A percentile compares a stretch with the other conserved stretches of the same genome.
Evolutionary conservation across 345 rosid species (phyloP).

Genomic region (Hypericum perforatum): DNA sequence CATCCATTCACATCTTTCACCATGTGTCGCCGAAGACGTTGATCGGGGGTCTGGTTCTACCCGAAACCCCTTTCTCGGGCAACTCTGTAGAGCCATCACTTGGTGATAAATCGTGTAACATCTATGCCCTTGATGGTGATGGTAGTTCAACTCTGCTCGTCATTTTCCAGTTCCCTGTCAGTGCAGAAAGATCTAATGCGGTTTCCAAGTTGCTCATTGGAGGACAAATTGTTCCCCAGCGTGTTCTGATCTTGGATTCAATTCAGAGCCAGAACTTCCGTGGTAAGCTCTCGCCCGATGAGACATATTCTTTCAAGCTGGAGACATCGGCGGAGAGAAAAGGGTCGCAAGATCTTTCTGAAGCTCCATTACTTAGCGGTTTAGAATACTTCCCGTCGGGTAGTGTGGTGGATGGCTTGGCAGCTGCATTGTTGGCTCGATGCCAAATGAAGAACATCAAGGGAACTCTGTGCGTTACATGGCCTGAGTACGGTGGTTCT

Average conservation of each 20-base stretch:
- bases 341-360: slow-evolving; percentile 13
- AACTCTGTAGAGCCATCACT: slow-evolving; percentile 50
- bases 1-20: slow-evolving; percentile 51
- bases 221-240: slow-evolving; percentile 51
- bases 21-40: slow-evolving; percentile 47
- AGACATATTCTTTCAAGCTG: slow-evolving; percentile 58
- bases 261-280: slow-evolving; percentile 72
- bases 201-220: slow-evolving; percentile 70
- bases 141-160: slow-evolving; percentile 37
- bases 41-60: slow-evolving; percentile 63
- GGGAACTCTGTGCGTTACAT: slow-evolving; percentile 60
- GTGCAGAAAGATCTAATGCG: slow-evolving; percentile 56
- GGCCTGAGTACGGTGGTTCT: slow-evolving; percentile 68
- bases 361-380: slow-evolving; percentile 31
- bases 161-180: slow-evolving; percentile 51
- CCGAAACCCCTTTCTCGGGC: slow-evolving; percentile 67
- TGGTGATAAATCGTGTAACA: slow-evolving; percentile 71
- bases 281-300: slow-evolving; percentile 71
- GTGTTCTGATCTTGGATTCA: slow-evolving; percentile 60
- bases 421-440: slow-evolving; percentile 66
- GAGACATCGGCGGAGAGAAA: slow-evolving; percentile 64
- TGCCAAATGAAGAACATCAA: slow-evolving; percentile 67
- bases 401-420: slow-evolving; percentile 72
- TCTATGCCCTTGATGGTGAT: slow-evolving; percentile 39
- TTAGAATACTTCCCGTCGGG: slow-evolving; percentile 84